Conservation (phyloP, 1,284 basidiomycete genomes). For the Porogramme epimiltina region DNA sequence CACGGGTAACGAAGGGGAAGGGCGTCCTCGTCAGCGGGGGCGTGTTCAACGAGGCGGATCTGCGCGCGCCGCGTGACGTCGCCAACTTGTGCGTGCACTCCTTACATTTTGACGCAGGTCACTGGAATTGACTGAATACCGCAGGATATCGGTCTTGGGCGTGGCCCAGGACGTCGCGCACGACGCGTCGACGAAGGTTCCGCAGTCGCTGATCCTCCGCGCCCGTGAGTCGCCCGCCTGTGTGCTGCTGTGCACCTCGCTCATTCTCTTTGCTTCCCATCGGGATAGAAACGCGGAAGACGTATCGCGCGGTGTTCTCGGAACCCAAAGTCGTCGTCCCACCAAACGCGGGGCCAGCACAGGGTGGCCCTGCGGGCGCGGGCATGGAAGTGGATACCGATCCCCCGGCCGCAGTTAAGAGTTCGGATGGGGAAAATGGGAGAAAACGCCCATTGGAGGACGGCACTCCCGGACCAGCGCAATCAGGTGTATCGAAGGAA, state of each 20-base stretch:
- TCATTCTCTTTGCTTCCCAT: not conserved
- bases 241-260: conserved; percentile 1
- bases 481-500: not conserved
- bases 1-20: conserved; percentile 77
- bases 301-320: conserved; percentile 72
- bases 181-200: conserved; percentile 56
- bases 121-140: not conserved
- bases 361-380: not conserved
- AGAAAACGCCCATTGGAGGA: conserved; percentile 23
- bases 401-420: not conserved
- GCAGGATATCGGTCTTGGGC: conserved; percentile 62
- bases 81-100: conserved; percentile 63
- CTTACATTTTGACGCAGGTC: not conserved
- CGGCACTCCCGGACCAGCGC: not conserved
- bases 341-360: not conserved
- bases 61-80: conserved; percentile 70
- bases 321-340: conserved; percentile 68
- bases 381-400: not conserved
- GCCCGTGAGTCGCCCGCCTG: conserved; percentile 68
- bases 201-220: conserved; percentile 68
- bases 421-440: conserved; percentile 2
- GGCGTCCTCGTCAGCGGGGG: conserved; percentile 72
- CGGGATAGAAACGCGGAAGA: conserved; percentile 50
- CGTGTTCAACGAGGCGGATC: conserved; percentile 53
- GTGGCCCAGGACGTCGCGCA: conserved; percentile 68